Evolutionary conservation across 371 early-diverging fungal species (phyloP).

Genomic region (Mortierella sp.): DNA sequence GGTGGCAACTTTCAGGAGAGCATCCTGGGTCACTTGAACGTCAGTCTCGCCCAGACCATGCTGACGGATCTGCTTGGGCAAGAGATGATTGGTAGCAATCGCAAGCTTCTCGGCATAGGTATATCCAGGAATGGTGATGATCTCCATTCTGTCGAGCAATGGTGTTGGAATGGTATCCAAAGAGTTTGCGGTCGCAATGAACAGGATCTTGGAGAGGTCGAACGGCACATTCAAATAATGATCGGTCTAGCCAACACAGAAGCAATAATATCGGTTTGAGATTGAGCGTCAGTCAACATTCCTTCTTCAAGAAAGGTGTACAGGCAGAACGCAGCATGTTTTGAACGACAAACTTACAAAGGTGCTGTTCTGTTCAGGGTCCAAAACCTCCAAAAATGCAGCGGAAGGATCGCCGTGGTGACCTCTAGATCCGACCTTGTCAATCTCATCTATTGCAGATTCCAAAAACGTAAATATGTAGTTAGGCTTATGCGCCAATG

Average conservation of each 20-base stretch:
- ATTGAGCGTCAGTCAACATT: not conserved
- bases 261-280: not conserved
- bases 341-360: constrained; percentile 51
- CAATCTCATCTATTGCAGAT: constrained; percentile 82
- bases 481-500: no score
- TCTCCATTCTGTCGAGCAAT: constrained; percentile 90
- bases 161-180: constrained; percentile 85
- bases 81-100: constrained; percentile 53
- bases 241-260: constrained; percentile 63
- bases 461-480: not conserved
- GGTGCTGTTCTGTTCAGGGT: constrained; percentile 89
- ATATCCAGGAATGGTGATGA: constrained; percentile 87
- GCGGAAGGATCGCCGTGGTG: constrained; percentile 86
- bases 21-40: constrained; percentile 68
- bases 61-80: constrained; percentile 77
- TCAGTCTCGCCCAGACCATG: constrained; percentile 74
- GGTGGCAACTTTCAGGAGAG: constrained; percentile 73
- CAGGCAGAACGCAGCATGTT: not conserved
- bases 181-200: constrained; percentile 91
- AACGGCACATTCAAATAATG: constrained; percentile 89
- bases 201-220: constrained; percentile 87
- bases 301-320: not conserved
- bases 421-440: constrained; percentile 79
- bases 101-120: constrained; percentile 84
- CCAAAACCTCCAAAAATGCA: constrained; percentile 90